Conservation (phyloP, 129 eudicot genomes). For the Flaveria brownii region DNA sequence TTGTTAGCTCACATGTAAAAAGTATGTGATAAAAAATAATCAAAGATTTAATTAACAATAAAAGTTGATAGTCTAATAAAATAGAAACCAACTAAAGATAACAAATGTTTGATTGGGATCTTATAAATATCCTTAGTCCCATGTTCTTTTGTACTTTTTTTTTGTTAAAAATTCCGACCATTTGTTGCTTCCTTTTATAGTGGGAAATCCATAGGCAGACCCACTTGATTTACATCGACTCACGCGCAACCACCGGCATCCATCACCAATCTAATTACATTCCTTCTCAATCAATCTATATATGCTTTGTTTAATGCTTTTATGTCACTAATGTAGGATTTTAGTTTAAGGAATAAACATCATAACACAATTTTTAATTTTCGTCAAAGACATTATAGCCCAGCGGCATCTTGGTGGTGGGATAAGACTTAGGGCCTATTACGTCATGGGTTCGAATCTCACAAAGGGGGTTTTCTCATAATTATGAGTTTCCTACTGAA, state of each 20-base stretch:
- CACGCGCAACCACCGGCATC: constrained; percentile 44
- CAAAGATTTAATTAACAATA: background rate
- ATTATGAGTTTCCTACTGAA: no score
- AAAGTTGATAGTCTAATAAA: background rate
- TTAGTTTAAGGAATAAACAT: background rate
- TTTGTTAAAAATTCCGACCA: constrained; percentile 18
- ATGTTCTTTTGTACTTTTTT: constrained; percentile 24
- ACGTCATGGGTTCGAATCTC: no score
- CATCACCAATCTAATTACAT: constrained; percentile 26
- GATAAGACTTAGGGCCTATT: no score
- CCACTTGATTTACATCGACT: constrained; percentile 35
- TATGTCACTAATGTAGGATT: background rate
- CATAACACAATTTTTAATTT: no score
- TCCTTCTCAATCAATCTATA: constrained; percentile 34
- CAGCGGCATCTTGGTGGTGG: no score
- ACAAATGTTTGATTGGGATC: constrained; percentile 15
- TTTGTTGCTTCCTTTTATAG: constrained; percentile 28
- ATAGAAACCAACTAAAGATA: constrained; percentile 2
- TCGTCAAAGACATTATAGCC: no score
- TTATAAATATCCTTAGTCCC: constrained; percentile 28
- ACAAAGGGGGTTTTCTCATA: no score
- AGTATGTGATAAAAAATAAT: background rate
- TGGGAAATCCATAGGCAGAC: constrained; percentile 38
- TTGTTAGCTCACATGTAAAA: background rate
- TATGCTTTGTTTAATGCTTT: background rate